Evolutionary conservation across 2,329 filamentous ascomycete genomes (phyloP), one percentile per base, ranked within the genome.

Genomic region (Aureobasidium sp.): DNA sequence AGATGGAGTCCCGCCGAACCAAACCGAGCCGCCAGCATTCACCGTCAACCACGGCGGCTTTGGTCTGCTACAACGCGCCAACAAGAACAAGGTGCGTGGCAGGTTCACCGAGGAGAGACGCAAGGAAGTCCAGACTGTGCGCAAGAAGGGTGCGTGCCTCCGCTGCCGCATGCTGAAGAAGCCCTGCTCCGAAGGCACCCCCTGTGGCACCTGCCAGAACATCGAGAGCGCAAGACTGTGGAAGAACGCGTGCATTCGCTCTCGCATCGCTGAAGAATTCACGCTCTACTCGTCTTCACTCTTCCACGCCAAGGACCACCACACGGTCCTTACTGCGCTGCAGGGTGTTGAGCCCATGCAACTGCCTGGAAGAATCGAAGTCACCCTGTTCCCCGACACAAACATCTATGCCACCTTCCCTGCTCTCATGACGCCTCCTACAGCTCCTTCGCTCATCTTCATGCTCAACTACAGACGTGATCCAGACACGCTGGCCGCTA

Each of bases 151-250:
- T 13, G 83, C 83, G 8, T 85, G 83, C 66, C 79, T 85, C 63
- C 79, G 83, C 35, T 85, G 83, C 67, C 80, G 82, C 15, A 84
- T 85, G 82, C 72, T 85, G 25, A 85, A 84, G 71, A 85, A 85
- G 66, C 80, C 81, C 47, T 85, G 83, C 65, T 84, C 82, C 9
- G 80, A 80, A 35, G 81, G 81, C 21, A 83, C 76, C 40, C 83
- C 83, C 17, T 85, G 83, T 68, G 79, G 74, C 27, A 83, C 81
- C 10, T 85, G 83, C 64, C 75, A 75, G 54, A 79, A 78, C 62
- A 79, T 85, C n/a, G 81, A 84, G 66, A 81, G 78, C 61, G 82
- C 83, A 37, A 77, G 83, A 42, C 65, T 85, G 21, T 85, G 83
- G 83, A 84, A 84, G 54, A 66, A 77, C 80, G 61, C 79, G 78